A percentile compares a stretch with the other conserved stretches of the same genome.
phyloP scores from a whole-genome alignment of 345 rosid species.

The Tarenaya hassleriana region DNA sequence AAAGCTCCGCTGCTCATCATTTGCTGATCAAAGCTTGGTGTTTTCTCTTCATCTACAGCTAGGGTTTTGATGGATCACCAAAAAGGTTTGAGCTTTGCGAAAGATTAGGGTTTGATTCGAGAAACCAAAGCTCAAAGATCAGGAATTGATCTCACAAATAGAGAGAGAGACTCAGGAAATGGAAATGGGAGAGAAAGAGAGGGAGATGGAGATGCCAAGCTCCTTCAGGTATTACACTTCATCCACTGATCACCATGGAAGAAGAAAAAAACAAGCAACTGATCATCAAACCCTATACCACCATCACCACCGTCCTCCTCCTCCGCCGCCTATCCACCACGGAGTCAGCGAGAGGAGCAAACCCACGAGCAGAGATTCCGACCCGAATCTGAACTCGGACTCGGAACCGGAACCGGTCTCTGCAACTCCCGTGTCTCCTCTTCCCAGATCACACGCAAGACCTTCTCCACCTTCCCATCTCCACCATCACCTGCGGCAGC shows the following conservation, averaged over 20 bases:
- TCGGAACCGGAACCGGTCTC: conserved; percentile 25
- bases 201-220: conserved; percentile 16
- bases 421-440: conserved; percentile 13
- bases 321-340: conserved; percentile 16
- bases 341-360: conserved; percentile 26
- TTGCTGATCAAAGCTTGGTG: conserved; percentile 20
- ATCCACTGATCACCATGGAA: not conserved
- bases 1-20: conserved; percentile 7
- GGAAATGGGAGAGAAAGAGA: conserved; percentile 18
- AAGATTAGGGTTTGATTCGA: conserved; percentile 26
- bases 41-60: conserved; percentile 26
- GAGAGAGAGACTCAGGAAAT: not conserved
- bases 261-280: conserved; percentile 1
- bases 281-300: conserved; percentile 31
- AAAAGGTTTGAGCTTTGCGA: conserved; percentile 9
- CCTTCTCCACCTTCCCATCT: conserved; percentile 21
- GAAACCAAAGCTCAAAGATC: conserved; percentile 9
- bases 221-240: not conserved
- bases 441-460: conserved; percentile 30
- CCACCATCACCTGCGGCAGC: conserved; percentile 10
- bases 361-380: conserved; percentile 24
- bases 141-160: too few species aligned
- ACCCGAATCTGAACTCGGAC: conserved; percentile 27
- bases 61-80: conserved; percentile 11
- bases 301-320: conserved; percentile 12